These are phyloP conservation scores for Nigrospora oryzae DNA, from an alignment of 2,329 filamentous ascomycete genomes.

Conservation along the genomic window DNA sequence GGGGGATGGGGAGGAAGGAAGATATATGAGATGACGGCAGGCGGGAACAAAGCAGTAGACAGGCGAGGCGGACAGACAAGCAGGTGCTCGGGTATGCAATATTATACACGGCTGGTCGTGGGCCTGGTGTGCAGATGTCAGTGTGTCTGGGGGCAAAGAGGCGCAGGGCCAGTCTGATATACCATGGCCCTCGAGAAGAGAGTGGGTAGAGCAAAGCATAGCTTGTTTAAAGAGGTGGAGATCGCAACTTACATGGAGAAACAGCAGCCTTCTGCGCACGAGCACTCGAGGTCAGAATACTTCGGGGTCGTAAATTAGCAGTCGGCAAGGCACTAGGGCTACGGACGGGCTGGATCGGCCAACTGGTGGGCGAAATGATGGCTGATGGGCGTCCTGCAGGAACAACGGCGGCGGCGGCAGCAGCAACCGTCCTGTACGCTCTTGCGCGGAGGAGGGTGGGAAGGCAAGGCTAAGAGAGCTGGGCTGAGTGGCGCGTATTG, in stretches of 20 bases:
- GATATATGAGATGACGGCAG: not conserved
- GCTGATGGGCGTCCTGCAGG: conserved; percentile 13
- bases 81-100: conserved; percentile 1
- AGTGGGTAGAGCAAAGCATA: conserved; percentile 5
- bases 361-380: conserved; percentile 12
- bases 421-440: conserved; percentile 1
- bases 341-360: conserved; percentile 12
- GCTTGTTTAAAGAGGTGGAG: conserved; percentile 12
- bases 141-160: not conserved
- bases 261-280: conserved; percentile 13
- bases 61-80: conserved; percentile 1
- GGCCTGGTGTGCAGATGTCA: conserved; percentile 1
- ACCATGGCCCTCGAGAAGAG: not conserved
- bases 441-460: conserved; percentile 14
- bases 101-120: conserved; percentile 3
- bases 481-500: conserved; percentile 5
- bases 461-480: conserved; percentile 12
- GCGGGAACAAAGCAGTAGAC: not conserved
- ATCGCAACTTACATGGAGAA: conserved; percentile 16
- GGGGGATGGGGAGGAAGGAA: not conserved
- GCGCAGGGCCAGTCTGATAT: conserved; percentile 6
- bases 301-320: conserved; percentile 10
- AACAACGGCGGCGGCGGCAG: conserved; percentile 7
- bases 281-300: conserved; percentile 12
- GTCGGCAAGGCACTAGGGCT: conserved; percentile 12